Evolutionary conservation across 805 yeast genomes (phyloP).

Genomic region (Myxozyma neglecta): DNA sequence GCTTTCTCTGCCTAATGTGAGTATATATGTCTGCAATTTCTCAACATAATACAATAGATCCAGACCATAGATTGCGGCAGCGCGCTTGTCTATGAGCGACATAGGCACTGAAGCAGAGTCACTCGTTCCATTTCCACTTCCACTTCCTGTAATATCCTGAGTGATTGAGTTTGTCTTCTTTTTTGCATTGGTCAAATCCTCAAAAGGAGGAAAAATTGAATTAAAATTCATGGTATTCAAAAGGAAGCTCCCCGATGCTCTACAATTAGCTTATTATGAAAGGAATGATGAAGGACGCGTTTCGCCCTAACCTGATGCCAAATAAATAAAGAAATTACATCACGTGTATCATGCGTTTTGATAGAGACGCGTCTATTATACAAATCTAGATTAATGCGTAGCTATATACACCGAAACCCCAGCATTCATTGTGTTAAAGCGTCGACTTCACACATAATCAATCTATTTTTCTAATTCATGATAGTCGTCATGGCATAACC

Average conservation of each 20-base stretch:
- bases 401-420: not conserved
- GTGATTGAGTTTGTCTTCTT: not conserved
- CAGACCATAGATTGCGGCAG: not conserved
- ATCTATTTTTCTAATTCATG: not conserved
- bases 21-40: not conserved
- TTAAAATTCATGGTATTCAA: not conserved
- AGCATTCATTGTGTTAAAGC: not conserved
- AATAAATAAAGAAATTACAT: not conserved
- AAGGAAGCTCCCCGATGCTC: too few relatives aligned
- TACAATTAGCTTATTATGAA: too few relatives aligned
- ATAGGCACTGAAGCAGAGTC: not conserved
- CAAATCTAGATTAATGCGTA: too few relatives aligned
- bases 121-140: not conserved
- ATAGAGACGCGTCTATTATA: not conserved
- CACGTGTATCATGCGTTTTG: not conserved
- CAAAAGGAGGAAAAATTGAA: not conserved
- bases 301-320: not conserved
- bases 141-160: not conserved
- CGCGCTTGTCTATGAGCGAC: conserved; percentile 2
- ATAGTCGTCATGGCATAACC: conserved; percentile 18
- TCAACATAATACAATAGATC: not conserved
- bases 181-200: not conserved
- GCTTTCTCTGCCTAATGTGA: not conserved
- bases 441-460: too few relatives aligned
- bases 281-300: not conserved